Evolutionary conservation across 768 basidiomycete genomes (phyloP), one percentile per base, ranked within the genome.

Genomic region (Daedaleopsis sinensis): DNA sequence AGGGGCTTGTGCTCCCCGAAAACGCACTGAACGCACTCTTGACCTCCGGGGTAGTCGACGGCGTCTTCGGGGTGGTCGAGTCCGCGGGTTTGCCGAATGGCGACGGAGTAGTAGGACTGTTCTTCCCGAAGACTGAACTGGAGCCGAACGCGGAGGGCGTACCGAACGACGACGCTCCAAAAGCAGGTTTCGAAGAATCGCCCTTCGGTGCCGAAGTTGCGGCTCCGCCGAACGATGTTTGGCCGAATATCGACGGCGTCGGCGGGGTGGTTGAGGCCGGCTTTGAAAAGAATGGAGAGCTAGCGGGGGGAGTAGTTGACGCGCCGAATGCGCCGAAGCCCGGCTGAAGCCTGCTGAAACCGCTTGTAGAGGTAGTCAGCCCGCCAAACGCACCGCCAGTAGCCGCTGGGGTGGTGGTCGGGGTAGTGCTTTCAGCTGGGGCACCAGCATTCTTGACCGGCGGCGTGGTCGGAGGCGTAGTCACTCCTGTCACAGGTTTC

Each of bases 1-100:
- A 84, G 1, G 79, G 77, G 44, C 72, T 72, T 0, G 74, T 61
- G 4, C 74, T 54, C 1, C 68, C 69, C 32, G 66, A 70, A 62
- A 72, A 75, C 1, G 70, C 70, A n/a, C 78, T 73, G 56, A 84
- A 84, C 10, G 79, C 80, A 23, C 77, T 76, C 0, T 67, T 61
- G 13, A 71, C 59, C 9, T 71, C 63, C 16, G 69, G 65, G 16
- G 74, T 68, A 32, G 71, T 62, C 13, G 70, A 61, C 13, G 71
- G 64, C 57, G 63, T 37, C 0, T 66, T 59, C 15, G 70, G 44
- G n/a, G 68, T 48, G 23, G 65, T 37, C 4, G 69, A 37, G 1
- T 64, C 55, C 18, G 59, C 65, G 21, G 70, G 32, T 58, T 71
- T 67, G 5, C 65, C 72, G 19, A 74, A 75, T 1, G 55, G 67